Conservation (phyloP, 2,329 filamentous ascomycete genomes). For the Harringtonia lauricola region DNA sequence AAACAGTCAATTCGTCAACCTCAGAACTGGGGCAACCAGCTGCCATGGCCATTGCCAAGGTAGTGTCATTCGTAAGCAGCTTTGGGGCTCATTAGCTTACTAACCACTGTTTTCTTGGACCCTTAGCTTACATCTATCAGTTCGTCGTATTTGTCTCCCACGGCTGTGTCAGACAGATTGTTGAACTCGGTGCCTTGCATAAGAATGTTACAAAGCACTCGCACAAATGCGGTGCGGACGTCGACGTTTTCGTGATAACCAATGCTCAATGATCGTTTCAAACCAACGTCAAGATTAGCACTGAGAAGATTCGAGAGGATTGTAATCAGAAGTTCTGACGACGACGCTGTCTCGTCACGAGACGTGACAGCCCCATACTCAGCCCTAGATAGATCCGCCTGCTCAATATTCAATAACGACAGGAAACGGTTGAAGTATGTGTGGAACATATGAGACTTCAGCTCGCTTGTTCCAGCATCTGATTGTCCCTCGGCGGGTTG, state of each 20-base stretch:
- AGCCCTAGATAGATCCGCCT: constrained; percentile 28
- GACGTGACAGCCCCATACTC: constrained; percentile 27
- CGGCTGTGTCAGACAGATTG: constrained; percentile 54
- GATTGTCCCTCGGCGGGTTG: constrained; percentile 55
- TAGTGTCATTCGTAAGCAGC: constrained; percentile 52
- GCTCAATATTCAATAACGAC: constrained; percentile 50
- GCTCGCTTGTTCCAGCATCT: constrained; percentile 55
- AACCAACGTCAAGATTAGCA: constrained; percentile 59
- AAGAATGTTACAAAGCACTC: constrained; percentile 59
- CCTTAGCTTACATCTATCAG: constrained; percentile 39
- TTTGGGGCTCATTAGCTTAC: constrained; percentile 15
- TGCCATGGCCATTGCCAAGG: constrained; percentile 51
- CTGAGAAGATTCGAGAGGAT: constrained; percentile 59
- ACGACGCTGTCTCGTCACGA: constrained; percentile 43
- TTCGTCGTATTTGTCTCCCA: constrained; percentile 59
- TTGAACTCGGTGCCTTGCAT: constrained; percentile 64
- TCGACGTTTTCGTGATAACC: constrained; percentile 61
- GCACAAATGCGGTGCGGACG: constrained; percentile 59
- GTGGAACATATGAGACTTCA: constrained; percentile 62
- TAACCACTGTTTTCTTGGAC: neutral
- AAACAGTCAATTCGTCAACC: constrained; percentile 58
- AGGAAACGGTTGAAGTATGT: constrained; percentile 61
- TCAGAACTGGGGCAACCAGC: constrained; percentile 56
- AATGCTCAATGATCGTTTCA: constrained; percentile 59
- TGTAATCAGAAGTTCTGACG: constrained; percentile 53